Conservation (phyloP, 2,329 filamentous ascomycete species). For the Ascochyta fabae region DNA sequence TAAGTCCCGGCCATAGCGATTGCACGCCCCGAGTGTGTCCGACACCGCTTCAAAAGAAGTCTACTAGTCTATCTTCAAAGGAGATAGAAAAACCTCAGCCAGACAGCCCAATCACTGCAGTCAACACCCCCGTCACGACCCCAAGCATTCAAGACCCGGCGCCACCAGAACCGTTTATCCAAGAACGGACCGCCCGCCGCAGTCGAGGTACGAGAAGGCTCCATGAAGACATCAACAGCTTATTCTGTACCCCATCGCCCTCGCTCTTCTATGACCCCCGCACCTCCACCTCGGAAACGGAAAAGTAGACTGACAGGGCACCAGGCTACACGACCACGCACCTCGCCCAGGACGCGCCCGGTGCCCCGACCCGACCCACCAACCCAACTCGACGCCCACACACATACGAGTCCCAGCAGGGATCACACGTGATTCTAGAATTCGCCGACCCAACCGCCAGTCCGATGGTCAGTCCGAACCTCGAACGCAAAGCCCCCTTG, state of each 20-base stretch:
- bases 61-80: not conserved
- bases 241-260: not conserved
- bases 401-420: not conserved
- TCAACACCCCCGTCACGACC: not conserved
- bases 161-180: not conserved
- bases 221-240: not conserved
- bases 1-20: not conserved
- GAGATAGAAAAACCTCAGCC: not conserved
- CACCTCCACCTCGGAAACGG: not conserved
- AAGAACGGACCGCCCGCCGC: constrained; percentile 10
- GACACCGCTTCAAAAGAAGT: not conserved
- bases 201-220: constrained; percentile 5
- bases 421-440: not conserved
- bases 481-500: not conserved
- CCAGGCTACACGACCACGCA: constrained; percentile 23
- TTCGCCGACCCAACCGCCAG: constrained; percentile 1
- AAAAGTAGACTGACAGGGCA: constrained; percentile 11
- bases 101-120: constrained; percentile 5
- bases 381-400: not conserved
- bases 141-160: not conserved
- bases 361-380: not conserved
- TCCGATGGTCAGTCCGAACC: not conserved
- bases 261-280: constrained; percentile 1
- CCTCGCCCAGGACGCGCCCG: not conserved
- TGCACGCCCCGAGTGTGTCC: not conserved